phyloP scores from a whole-genome alignment of 176 grass and related monocot species.

The Melocanna baccifera region DNA sequence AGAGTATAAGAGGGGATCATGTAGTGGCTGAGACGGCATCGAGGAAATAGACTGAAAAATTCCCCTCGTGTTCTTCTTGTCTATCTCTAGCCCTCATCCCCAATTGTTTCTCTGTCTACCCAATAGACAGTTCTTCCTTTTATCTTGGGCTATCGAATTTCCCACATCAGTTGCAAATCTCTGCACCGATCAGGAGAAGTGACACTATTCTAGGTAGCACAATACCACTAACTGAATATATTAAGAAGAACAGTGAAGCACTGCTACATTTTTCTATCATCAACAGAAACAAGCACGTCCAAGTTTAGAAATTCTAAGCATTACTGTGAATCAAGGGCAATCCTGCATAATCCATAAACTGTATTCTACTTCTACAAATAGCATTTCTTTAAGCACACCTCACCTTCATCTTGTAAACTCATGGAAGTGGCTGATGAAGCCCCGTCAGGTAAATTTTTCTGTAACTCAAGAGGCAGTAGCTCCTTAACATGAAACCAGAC shows the following conservation, averaged over 20 bases:
- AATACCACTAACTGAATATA: background rate
- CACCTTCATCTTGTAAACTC: constrained; percentile 45
- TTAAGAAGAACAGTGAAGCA: constrained; percentile 1
- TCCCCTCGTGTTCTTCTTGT: too few relatives aligned
- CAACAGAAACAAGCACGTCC: constrained; percentile 2
- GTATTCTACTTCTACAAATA: constrained; percentile 6
- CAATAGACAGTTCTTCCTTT: too few relatives aligned
- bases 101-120: too few relatives aligned
- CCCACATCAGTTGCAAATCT: too few relatives aligned
- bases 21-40: too few relatives aligned
- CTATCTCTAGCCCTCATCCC: too few relatives aligned
- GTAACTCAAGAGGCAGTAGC: constrained; percentile 65
- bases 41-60: too few relatives aligned
- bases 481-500: constrained; percentile 82
- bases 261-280: background rate
- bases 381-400: constrained; percentile 20
- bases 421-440: constrained; percentile 29
- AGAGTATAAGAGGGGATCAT: too few relatives aligned
- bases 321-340: constrained; percentile 16
- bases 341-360: background rate
- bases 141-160: too few relatives aligned
- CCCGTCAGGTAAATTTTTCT: constrained; percentile 67
- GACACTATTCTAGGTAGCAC: too few relatives aligned
- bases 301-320: background rate
- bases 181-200: too few relatives aligned